Base-by-base conservation (phyloP, 1,284 basidiomycete genomes). In the Apiotrichum gamsii region DNA sequence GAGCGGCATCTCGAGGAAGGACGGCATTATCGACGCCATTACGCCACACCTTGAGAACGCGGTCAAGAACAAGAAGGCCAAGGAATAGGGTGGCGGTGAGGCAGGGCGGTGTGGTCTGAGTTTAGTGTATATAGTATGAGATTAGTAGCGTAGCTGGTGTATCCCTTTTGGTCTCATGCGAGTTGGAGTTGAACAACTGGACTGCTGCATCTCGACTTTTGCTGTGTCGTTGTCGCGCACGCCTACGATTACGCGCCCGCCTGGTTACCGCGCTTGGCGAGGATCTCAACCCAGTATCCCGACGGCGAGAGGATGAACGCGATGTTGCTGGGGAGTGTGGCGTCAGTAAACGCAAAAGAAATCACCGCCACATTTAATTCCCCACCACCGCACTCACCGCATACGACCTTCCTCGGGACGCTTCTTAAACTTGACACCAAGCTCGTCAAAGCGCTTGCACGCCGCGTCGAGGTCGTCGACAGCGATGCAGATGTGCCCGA, bases 251-350 rank as follows among this genome's bases (percentile, higher is more conserved):
- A 53, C 11, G 51, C 39, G 44, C 51, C 51, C 18, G 36, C 47
- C 51, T 49, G 51, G 41, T 24, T 29, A 20, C 43, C 16, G n/a
- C 31, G 25, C 42, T 51, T 50, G 23, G 43, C 62, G 33, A 77
- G 62, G 57, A 77, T 68, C 63, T 78, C 76, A 53, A 79, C 70
- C 77, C 77, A 79, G 67, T 79, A 79, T 49, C 59, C 83, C 74
- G 90, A 87, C 21, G 89, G 89, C 71, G 93, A 90, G 69, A 88
- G 74, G 61, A 90, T 83, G 70, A 95, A 94, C 3, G 90, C 90
- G 32, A 58, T 69, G 58, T n/a, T n/a, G n/a, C n/a, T n/a, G n/a
- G n/a, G n/a, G n/a, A n/a, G n/a, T 65, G 58, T 61, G 65, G 49
- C 3, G 39, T 29, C 33, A 20, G 16, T 45, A n/a, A 52, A 42